These are phyloP conservation scores for Xylaria sp. DNA, from an alignment of 2,329 filamentous ascomycete genomes.

Conservation along the genomic window DNA sequence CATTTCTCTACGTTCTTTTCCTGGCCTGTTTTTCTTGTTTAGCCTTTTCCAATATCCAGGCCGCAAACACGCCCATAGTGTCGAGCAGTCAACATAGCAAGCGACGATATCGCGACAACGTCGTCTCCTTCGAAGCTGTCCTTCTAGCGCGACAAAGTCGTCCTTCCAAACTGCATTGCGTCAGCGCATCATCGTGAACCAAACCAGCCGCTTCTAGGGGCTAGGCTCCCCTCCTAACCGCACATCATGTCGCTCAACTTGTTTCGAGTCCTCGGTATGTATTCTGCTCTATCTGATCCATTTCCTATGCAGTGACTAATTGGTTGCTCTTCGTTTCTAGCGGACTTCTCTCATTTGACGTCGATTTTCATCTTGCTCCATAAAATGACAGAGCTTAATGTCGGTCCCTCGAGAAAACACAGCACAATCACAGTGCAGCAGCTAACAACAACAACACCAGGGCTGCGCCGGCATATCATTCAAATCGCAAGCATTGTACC, in stretches of 20 bases:
- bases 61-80: background rate
- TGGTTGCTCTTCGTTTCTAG: constrained; percentile 58
- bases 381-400: constrained; percentile 94
- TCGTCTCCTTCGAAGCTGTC: background rate
- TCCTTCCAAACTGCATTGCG: constrained; percentile 23
- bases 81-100: background rate
- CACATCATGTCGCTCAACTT: constrained; percentile 64
- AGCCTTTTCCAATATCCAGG: constrained; percentile 36
- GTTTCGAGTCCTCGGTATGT: constrained; percentile 68
- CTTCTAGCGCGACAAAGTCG: constrained; percentile 24
- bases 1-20: constrained; percentile 2
- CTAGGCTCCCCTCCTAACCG: constrained; percentile 34
- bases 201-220: constrained; percentile 39
- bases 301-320: constrained; percentile 38
- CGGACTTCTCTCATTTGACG: constrained; percentile 92
- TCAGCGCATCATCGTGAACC: constrained; percentile 33
- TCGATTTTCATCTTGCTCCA: constrained; percentile 95
- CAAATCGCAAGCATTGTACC: constrained; percentile 96
- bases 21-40: constrained; percentile 3
- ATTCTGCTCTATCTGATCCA: constrained; percentile 12
- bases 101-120: constrained; percentile 16
- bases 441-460: constrained; percentile 60
- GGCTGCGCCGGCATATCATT: constrained; percentile 98
- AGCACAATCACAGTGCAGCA: constrained; percentile 31
- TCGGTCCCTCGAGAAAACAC: constrained; percentile 58